Conservation (phyloP, 495 filamentous ascomycete genomes). For the Aspergillus affinis region DNA sequence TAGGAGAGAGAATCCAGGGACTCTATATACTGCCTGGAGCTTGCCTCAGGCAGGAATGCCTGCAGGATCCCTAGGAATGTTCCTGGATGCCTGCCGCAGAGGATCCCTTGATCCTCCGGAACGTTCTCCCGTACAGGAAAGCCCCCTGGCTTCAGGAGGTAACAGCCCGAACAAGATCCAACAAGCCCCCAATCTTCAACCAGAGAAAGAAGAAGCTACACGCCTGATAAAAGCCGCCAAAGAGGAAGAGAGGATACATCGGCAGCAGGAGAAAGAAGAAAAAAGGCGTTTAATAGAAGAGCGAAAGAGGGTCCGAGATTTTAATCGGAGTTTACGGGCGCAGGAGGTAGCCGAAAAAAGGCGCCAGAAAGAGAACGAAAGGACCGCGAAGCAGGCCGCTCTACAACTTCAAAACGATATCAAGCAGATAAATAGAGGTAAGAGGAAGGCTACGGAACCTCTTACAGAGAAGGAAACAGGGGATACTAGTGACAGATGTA, state of each 20-base stretch:
- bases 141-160: too few species aligned
- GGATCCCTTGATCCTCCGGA: too few species aligned
- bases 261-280: conserved; percentile 7
- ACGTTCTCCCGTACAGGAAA: too few species aligned
- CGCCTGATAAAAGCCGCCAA: background rate
- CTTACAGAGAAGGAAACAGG: background rate
- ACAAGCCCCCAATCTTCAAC: conserved; percentile 1
- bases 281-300: background rate
- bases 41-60: too few species aligned
- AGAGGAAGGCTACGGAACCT: background rate
- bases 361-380: background rate
- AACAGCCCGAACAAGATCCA: too few species aligned
- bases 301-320: background rate
- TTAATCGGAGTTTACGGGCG: background rate
- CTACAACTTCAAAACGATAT: conserved; percentile 7
- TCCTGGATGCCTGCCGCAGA: too few species aligned
- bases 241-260: background rate
- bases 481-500: too few species aligned
- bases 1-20: too few species aligned
- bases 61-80: too few species aligned
- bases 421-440: background rate
- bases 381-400: background rate
- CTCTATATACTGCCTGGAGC: too few species aligned
- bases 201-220: background rate
- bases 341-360: conserved; percentile 3